A percentile compares a stretch with the other conserved stretches of the same genome.
Conservation (phyloP, 306 rosid species). For the Quercus glauca region DNA sequence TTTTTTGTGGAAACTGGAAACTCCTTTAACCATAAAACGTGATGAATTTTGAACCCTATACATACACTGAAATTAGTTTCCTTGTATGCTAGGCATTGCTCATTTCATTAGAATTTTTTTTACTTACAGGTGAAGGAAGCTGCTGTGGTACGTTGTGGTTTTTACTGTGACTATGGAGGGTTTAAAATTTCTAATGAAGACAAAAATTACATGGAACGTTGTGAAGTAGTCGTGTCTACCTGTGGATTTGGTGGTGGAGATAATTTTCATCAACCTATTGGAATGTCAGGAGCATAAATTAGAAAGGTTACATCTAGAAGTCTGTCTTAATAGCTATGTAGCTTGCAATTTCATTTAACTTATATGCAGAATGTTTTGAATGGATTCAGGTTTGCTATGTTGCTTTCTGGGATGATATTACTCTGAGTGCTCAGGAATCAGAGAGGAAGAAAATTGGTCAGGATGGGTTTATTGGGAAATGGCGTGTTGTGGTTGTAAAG, state of each 20-base stretch:
- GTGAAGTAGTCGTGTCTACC: conserved; percentile 78
- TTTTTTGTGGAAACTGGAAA: not conserved
- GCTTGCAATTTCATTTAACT: not conserved
- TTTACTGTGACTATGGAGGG: conserved; percentile 32
- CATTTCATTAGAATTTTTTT: conserved; percentile 19
- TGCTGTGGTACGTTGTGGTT: conserved; percentile 68
- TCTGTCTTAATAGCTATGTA: not conserved
- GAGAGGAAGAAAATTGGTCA: conserved; percentile 56
- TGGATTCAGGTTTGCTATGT: conserved; percentile 76
- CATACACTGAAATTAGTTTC: not conserved
- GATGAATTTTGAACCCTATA: not conserved
- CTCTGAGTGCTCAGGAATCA: conserved; percentile 37
- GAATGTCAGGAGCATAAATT: not conserved
- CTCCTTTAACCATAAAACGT: not conserved
- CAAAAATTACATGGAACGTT: conserved; percentile 42
- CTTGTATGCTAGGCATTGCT: conserved; percentile 20
- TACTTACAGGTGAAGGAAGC: conserved; percentile 54
- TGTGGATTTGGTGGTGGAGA: conserved; percentile 97
- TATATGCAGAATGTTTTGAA: not conserved
- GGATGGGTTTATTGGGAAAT: conserved; percentile 70
- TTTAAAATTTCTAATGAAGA: not conserved
- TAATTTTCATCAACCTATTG: not conserved
- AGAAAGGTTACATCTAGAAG: conserved; percentile 13
- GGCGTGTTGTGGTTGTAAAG: conserved; percentile 73
- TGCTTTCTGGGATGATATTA: conserved; percentile 77